phyloP scores from a whole-genome alignment of 345 rosid species.

The Noccaea bulbosa region DNA sequence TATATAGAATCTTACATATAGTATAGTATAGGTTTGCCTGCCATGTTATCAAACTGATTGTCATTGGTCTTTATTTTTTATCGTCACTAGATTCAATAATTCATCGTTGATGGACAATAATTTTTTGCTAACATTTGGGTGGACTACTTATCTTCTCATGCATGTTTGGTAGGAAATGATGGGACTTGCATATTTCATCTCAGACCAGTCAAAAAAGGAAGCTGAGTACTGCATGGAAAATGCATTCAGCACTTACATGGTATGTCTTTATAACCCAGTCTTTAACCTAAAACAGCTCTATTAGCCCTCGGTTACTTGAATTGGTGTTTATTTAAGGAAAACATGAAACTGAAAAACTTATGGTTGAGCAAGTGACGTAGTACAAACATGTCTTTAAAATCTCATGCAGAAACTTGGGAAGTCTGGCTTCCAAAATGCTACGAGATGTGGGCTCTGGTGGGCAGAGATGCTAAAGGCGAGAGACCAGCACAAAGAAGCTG shows the following conservation, averaged over 20 bases:
- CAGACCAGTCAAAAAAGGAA: constrained; percentile 95
- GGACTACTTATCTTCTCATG: constrained; percentile 34
- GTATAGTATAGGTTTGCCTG: constrained; percentile 19
- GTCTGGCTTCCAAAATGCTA: constrained; percentile 78
- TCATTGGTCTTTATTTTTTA: constrained; percentile 4
- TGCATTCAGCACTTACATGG: constrained; percentile 87
- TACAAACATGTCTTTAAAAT: constrained; percentile 24
- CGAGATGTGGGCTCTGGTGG: constrained; percentile 99
- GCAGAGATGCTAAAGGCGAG: constrained; percentile 88
- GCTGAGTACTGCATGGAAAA: constrained; percentile 98
- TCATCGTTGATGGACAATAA: constrained; percentile 16
- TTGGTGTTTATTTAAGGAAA: constrained; percentile 31
- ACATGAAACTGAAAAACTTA: constrained; percentile 27
- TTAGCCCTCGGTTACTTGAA: constrained; percentile 24
- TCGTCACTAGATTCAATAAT: no score
- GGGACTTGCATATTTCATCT: constrained; percentile 88
- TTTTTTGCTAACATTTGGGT: constrained; percentile 26
- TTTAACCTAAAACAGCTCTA: constrained; percentile 22
- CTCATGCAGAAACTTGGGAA: constrained; percentile 73
- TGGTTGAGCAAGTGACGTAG: constrained; percentile 20
- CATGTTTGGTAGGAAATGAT: constrained; percentile 84
- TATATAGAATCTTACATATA: constrained; percentile 4
- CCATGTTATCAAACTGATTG: constrained; percentile 16
- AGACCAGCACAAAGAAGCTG: constrained; percentile 90
- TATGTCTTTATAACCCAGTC: constrained; percentile 48